Evolutionary conservation across 495 filamentous ascomycete species (phyloP).

Genomic region (Coniosporium apollinis): DNA sequence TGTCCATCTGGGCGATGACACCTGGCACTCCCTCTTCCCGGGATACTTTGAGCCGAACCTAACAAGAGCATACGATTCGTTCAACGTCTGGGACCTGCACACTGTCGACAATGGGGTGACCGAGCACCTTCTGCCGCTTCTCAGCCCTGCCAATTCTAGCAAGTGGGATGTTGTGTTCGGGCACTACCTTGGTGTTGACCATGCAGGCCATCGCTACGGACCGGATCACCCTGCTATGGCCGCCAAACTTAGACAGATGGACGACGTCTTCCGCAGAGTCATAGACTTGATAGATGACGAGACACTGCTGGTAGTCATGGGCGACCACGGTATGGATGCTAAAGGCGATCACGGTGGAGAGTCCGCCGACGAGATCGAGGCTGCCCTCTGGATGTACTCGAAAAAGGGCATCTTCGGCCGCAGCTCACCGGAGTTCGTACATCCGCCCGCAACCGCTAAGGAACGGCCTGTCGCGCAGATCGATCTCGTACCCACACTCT

Average conservation of each 20-base stretch:
- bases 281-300: conserved; percentile 60
- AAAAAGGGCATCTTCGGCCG: conserved; percentile 68
- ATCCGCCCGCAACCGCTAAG: conserved; percentile 58
- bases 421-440: conserved; percentile 38
- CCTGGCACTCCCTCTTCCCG: conserved; percentile 85
- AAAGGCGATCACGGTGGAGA: conserved; percentile 97
- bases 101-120: conserved; percentile 95
- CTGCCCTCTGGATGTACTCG: conserved; percentile 97
- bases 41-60: conserved; percentile 76
- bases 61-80: conserved; percentile 78
- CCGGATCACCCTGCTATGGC: conserved; percentile 86
- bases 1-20: conserved; percentile 91
- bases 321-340: conserved; percentile 93
- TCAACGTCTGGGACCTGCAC: conserved; percentile 96
- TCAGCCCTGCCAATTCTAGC: conserved; percentile 40
- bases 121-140: conserved; percentile 73
- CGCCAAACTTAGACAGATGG: conserved; percentile 83
- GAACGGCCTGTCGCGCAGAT: conserved; percentile 81
- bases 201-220: conserved; percentile 91
- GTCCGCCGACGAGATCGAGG: conserved; percentile 85
- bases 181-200: conserved; percentile 90
- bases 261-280: conserved; percentile 54
- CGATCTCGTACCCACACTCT: conserved; percentile 82
- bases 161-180: conserved; percentile 89
- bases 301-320: conserved; percentile 87